Evolutionary conservation across 306 rosid species (phyloP), one percentile per base, ranked within the genome.

Genomic region (Quercus rubra): DNA sequence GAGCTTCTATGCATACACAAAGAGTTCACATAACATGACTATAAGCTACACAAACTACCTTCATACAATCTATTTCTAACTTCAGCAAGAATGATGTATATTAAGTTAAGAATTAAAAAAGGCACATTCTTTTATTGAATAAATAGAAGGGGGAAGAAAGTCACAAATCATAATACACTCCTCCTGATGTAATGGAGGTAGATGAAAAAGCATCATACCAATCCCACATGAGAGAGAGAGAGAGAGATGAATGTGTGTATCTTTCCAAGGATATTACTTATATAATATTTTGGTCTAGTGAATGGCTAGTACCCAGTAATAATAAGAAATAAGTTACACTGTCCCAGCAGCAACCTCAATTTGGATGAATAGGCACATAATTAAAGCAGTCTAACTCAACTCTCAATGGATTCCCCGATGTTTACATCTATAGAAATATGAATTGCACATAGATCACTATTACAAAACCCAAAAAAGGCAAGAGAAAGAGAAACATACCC

Each of bases 21-120:
- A 30, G 86, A 41, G 93, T 89, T 64, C 31, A 30, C 31, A 92
- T 38, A 71, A 89, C 75, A 4, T 86, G 78, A 72, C 95, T 95
- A 83, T 90, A 83, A 55, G 74, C 30, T 81, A 13, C 33, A 31
- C 31, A 18, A 66, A 8, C 10, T 4, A 27, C 41, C 15, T 33
- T 33, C 38, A 5, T 5, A 33, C 38, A 33, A 33, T 33, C 38
- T 5, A 33, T 33, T 33, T 33, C 38, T 33, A 33, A 33, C 38
- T 13, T 28, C 15, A 66, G 11, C 13, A 19, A 33, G 23, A 31
- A 21, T 33, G 3, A 31, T 30, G 4, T 33, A 66, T 11, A 17
- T 23, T 15, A 33, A n/a, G 33, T 66, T 31, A 15, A 31, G 0
- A 31, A 3, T 21, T 31, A 31, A 63, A 14, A 12, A 31, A 7